These are phyloP conservation scores for Globisporangium middletonii DNA, from an alignment of 352 stramenopile genomes.

Conservation along the genomic window DNA sequence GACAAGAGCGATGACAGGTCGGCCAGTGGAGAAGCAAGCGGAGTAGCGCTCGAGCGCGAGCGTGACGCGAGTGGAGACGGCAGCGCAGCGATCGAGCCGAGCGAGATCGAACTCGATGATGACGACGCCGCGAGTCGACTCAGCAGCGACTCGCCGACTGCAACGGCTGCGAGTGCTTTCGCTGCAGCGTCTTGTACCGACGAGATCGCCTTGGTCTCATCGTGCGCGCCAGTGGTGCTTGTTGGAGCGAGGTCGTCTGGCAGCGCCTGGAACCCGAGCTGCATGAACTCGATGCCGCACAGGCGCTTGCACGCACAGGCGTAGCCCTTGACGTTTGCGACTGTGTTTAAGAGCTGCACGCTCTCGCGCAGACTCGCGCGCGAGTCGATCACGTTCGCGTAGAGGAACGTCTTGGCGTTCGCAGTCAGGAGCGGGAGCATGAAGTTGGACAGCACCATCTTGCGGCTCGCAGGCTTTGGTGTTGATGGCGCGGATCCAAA, in stretches of 20 bases:
- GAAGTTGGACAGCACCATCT: conserved; percentile 54
- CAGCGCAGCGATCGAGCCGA: not conserved
- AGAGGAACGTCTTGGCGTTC: conserved; percentile 60
- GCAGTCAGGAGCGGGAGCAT: conserved; percentile 48
- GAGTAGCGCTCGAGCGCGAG: not conserved
- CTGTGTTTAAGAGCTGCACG: conserved; percentile 56
- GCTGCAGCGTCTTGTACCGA: conserved; percentile 3
- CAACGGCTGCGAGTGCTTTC: conserved; percentile 21
- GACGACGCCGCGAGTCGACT: conserved; percentile 20
- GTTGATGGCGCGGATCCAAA: not conserved
- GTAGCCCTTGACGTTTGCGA: conserved; percentile 53
- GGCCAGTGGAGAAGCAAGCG: conserved; percentile 1
- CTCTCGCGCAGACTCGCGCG: conserved; percentile 54
- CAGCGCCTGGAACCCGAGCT: conserved; percentile 41
- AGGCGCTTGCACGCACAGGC: conserved; percentile 49
- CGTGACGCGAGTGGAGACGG: not conserved
- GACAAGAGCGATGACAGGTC: conserved; percentile 11
- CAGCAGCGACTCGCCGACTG: conserved; percentile 28
- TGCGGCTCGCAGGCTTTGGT: conserved; percentile 7
- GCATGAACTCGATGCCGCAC: conserved; percentile 32
- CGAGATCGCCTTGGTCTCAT: not conserved
- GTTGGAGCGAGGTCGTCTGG: conserved; percentile 12
- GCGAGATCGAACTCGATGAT: conserved; percentile 5
- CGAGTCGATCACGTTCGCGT: conserved; percentile 66
- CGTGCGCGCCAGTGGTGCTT: conserved; percentile 5